A percentile compares a stretch with the other conserved stretches of the same genome.
These are phyloP conservation scores for Atalantia buxifolia DNA, from an alignment of 345 rosid species.

Conservation along the genomic window DNA sequence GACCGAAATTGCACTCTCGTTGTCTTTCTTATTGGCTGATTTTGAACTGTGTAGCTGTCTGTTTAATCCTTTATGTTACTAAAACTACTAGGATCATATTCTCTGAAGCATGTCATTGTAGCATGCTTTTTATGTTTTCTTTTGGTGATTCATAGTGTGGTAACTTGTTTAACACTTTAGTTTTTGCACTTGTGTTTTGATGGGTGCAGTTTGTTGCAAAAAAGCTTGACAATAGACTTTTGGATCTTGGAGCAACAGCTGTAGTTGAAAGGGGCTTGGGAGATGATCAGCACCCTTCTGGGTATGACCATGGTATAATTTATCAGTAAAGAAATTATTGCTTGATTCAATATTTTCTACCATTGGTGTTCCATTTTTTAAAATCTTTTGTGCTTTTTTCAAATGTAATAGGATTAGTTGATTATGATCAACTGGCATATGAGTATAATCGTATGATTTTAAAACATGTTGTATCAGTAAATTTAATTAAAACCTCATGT, in stretches of 20 bases:
- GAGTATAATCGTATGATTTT: not conserved
- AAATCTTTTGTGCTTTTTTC: not conserved
- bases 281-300: slow-evolving; percentile 96
- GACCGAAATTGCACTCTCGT: not conserved
- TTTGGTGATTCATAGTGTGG: not conserved
- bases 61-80: not conserved
- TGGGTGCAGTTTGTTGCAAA: slow-evolving; percentile 91
- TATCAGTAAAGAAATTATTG: not conserved
- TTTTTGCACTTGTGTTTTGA: not conserved
- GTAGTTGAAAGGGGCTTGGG: slow-evolving; percentile 85
- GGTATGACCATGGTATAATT: slow-evolving; percentile 49
- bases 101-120: not conserved
- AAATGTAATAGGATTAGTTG: not conserved
- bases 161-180: not conserved
- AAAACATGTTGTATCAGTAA: no score
- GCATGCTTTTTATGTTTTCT: not conserved
- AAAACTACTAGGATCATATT: not conserved
- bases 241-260: slow-evolving; percentile 71
- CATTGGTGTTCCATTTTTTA: no score
- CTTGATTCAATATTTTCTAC: not conserved
- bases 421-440: not conserved
- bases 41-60: not conserved
- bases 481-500: no score
- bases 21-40: not conserved
- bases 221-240: slow-evolving; percentile 87